Conservation (phyloP, 768 basidiomycete species). For the Lactarius indigo region DNA sequence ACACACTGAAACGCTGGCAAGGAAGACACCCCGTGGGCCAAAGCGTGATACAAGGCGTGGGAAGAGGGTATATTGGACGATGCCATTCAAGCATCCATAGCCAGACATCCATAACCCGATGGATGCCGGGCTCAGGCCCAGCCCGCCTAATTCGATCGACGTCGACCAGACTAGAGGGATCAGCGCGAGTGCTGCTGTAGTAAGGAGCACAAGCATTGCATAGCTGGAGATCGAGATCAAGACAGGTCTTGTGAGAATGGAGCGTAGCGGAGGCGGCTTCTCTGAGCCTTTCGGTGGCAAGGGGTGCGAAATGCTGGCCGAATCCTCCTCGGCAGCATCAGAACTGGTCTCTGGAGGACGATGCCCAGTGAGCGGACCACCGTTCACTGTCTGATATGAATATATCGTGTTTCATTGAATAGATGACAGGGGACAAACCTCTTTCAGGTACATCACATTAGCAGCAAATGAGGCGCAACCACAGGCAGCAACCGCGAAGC, state of each 20-base stretch:
- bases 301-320: not conserved
- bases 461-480: not conserved
- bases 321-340: not conserved
- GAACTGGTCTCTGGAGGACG: not conserved
- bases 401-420: not conserved
- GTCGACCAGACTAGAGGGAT: slow-evolving; percentile 44
- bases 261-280: slow-evolving; percentile 33
- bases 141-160: slow-evolving; percentile 27
- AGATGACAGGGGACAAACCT: not conserved
- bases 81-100: slow-evolving; percentile 37
- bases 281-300: not conserved
- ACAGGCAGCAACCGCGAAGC: slow-evolving; percentile 1
- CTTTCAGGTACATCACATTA: not conserved
- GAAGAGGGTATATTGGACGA: slow-evolving; percentile 38
- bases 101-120: slow-evolving; percentile 38
- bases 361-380: not conserved
- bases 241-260: slow-evolving; percentile 27
- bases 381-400: not conserved
- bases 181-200: slow-evolving; percentile 40
- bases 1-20: slow-evolving; percentile 27
- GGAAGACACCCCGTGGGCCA: slow-evolving; percentile 36
- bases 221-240: slow-evolving; percentile 43
- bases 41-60: slow-evolving; percentile 34
- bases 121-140: slow-evolving; percentile 35
- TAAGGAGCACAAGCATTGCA: slow-evolving; percentile 39